Conservation (phyloP, 805 yeast species). For the Sugiyamaella smithiae region DNA sequence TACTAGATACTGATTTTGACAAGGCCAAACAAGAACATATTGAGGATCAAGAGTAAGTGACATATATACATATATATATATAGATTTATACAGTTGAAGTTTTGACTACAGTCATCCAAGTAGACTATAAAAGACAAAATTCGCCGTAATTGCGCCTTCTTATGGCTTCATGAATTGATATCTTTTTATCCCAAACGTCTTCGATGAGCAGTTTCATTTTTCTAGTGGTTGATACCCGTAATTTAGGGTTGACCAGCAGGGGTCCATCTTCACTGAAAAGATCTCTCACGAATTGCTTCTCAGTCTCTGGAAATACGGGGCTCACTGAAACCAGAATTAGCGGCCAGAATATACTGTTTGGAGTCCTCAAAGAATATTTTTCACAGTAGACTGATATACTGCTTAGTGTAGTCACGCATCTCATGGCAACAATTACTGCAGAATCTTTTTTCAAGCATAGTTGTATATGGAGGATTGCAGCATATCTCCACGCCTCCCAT, state of each 20-base stretch:
- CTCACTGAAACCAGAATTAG: background rate
- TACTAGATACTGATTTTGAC: too few species aligned
- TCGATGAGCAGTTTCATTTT: background rate
- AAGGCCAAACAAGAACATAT: too few species aligned
- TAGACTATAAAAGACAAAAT: background rate
- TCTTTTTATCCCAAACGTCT: background rate
- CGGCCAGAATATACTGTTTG: conserved; percentile 9
- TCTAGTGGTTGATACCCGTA: background rate
- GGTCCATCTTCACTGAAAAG: conserved; percentile 3
- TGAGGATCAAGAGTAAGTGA: too few species aligned
- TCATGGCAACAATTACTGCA: background rate
- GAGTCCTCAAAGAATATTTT: background rate
- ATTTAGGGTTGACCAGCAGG: conserved; percentile 1
- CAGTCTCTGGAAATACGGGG: background rate
- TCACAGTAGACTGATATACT: background rate
- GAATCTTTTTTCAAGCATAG: background rate
- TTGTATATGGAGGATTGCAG: background rate
- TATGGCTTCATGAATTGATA: background rate
- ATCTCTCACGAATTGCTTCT: background rate
- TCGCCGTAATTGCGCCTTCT: background rate
- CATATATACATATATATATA: too few species aligned
- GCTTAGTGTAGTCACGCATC: background rate
- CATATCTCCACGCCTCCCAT: conserved; percentile 10
- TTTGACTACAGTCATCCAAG: too few species aligned
- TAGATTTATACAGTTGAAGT: too few species aligned